Conservation (phyloP, 495 filamentous ascomycete species). For the Bombardia bombarda region DNA sequence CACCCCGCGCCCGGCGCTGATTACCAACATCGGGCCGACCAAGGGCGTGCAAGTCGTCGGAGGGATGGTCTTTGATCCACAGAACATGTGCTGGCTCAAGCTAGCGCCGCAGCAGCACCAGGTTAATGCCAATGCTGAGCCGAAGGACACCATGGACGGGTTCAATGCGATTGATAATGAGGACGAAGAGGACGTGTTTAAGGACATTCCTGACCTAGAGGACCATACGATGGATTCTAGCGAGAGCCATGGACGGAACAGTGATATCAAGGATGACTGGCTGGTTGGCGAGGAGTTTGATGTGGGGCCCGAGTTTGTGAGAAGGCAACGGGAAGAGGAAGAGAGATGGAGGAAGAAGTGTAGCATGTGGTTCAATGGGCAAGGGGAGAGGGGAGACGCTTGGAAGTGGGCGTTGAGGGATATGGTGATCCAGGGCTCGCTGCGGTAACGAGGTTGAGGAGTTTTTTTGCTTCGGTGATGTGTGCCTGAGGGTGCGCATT, state of each 20-base stretch:
- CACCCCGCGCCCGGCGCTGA: conserved; percentile 82
- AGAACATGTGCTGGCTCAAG: conserved; percentile 92
- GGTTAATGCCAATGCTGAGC: conserved; percentile 23
- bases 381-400: conserved; percentile 29
- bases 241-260: conserved; percentile 27
- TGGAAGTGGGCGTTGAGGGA: conserved; percentile 44
- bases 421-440: too few relatives aligned
- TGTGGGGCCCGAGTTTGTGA: conserved; percentile 89
- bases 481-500: too few relatives aligned
- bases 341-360: conserved; percentile 81
- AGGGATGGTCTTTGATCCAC: conserved; percentile 95
- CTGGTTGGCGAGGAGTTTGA: conserved; percentile 94
- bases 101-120: conserved; percentile 33
- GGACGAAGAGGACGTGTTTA: conserved; percentile 49
- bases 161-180: conserved; percentile 78
- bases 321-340: conserved; percentile 83
- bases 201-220: conserved; percentile 48
- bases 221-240: conserved; percentile 36
- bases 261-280: conserved; percentile 65
- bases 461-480: too few relatives aligned
- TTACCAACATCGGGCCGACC: conserved; percentile 70
- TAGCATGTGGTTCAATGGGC: conserved; percentile 57
- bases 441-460: too few relatives aligned
- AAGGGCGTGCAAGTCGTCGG: conserved; percentile 83
- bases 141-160: conserved; percentile 52